Evolutionary conservation across 352 stramenopile species (phyloP).

Genomic region (Globisporangium emineosum): DNA sequence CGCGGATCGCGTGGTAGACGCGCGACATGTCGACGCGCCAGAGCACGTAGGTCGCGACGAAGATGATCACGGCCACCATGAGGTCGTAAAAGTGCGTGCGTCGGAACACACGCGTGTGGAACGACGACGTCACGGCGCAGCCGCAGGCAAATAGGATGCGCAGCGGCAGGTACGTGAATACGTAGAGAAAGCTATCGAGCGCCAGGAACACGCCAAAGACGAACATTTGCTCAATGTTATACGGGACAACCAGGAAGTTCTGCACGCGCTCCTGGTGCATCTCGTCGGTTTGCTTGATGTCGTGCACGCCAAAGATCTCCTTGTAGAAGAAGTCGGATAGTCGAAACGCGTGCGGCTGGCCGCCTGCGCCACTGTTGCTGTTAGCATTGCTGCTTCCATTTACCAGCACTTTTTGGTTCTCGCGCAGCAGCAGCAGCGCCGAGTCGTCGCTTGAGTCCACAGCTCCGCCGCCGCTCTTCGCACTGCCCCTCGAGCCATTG

Average conservation of each 20-base stretch:
- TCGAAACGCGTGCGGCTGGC: conserved; percentile 44
- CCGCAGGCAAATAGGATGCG: conserved; percentile 80
- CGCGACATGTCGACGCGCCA: conserved; percentile 93
- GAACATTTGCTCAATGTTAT: conserved; percentile 85
- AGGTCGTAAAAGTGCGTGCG: conserved; percentile 91
- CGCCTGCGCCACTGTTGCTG: not conserved
- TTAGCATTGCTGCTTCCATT: not conserved
- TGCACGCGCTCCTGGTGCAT: conserved; percentile 79
- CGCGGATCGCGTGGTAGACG: conserved; percentile 98
- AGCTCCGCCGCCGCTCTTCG: not conserved
- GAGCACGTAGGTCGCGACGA: conserved; percentile 70
- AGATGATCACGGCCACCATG: conserved; percentile 86
- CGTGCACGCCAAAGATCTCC: conserved; percentile 80
- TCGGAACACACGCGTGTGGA: conserved; percentile 74
- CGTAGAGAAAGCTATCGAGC: conserved; percentile 97
- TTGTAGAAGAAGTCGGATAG: conserved; percentile 83
- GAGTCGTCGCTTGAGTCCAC: conserved; percentile 2
- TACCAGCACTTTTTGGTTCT: not conserved
- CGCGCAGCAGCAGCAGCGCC: not conserved
- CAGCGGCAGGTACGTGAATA: conserved; percentile 95
- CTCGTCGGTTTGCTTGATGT: conserved; percentile 71
- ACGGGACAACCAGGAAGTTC: conserved; percentile 76
- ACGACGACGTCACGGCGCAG: conserved; percentile 72
- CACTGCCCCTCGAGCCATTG: not conserved
- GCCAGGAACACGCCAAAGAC: conserved; percentile 94